Base-by-base conservation (phyloP, 306 rosid species). In the Clitoria ternatea region DNA sequence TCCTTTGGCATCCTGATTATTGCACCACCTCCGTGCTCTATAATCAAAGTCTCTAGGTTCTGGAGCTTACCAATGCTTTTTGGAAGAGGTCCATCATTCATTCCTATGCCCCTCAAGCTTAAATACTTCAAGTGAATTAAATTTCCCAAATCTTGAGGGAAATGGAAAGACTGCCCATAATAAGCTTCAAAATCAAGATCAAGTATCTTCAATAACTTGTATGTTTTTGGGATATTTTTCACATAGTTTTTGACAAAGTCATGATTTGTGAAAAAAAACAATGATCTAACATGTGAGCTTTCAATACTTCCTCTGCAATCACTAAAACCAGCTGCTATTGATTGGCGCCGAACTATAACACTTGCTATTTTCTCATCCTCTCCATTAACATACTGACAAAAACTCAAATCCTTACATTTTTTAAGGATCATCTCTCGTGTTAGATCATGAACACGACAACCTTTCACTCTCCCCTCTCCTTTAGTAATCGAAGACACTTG, bases 31-130 rank as follows among this genome's bases (percentile, higher is more conserved):
- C 2, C 66, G 14, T 32, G 4, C n/a, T n/a, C n/a, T n/a, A n/a
- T n/a, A n/a, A n/a, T 73, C 22, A 75, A 44, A 29, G 60, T 75
- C 73, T 75, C 79, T 12, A 75, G 50, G 13, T 57, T 66, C 1
- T 22, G 74, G 6, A 75, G 69, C 61, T 22, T 44, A 4, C 53
- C 69, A 33, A 67, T 67, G 33, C 69, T 66, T 17, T 23, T 32
- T 1, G 74, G 62, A 56, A 76, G 75, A 52, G 13, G 5, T 0
- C 0, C 0, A 15, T n/a, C n/a, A 8, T 13, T 0, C 0, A 0
- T 20, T 54, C 2, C 4, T 12, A 0, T 6, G 66, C 24, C 17
- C 13, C 53, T 17, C 4, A 67, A 69, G 76, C 48, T 68, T 39
- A 69, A 22, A 48, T 69, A 77, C 63, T 27, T 69, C 37, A 69